Base-by-base conservation (phyloP, 495 filamentous ascomycete genomes). In the Hypoxylon lienhwacheense region DNA sequence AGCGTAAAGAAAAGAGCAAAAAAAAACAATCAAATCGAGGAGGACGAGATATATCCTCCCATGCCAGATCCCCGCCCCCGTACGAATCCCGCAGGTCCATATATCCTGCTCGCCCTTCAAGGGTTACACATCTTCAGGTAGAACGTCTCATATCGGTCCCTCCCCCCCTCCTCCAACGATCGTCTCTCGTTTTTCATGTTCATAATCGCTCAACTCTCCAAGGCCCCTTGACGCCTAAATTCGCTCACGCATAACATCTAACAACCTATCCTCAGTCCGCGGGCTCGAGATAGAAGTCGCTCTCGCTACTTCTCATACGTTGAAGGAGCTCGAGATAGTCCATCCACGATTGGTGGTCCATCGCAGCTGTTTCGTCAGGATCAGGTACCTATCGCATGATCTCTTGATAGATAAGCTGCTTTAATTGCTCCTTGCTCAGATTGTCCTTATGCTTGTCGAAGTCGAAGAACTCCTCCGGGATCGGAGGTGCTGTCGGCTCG, bases 371-470 rank as follows among this genome's bases (percentile, higher is more conserved):
- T n/a, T n/a, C n/a, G n/a, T n/a, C n/a, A n/a, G n/a, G n/a, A n/a
- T n/a, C n/a, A n/a, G 24, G 52, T 28, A 26, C 61, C 66, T 89
- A 98, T 75, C 95, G 86, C 93, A 98, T 98, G 60, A 98, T 97
- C 74, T 98, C 93, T 71, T 96, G 83, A 70, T 90, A 98, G 71
- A 98, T 98, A 63, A 98, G 77, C 49, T 85, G 90, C 79, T 96
- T 97, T 72, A 99, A 71, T 74, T 99, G 88, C 72, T 99, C 95
- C 77, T 99, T 99, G 78, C 87, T 96, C 57, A 99, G 77, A 53
- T 86, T 90, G 70, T 99, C 95, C 85, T 99, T 99, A 77, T 96
- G 93, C 81, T 96, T 96, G 76, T 99, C 95, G 68, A 99, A 99
- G 72, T 97, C 93, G 71, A 99, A 99, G 81, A 99, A 99, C 65